These are phyloP conservation scores for Setaria italica DNA, from an alignment of 202 grass and related monocot species.

Conservation along the genomic window DNA sequence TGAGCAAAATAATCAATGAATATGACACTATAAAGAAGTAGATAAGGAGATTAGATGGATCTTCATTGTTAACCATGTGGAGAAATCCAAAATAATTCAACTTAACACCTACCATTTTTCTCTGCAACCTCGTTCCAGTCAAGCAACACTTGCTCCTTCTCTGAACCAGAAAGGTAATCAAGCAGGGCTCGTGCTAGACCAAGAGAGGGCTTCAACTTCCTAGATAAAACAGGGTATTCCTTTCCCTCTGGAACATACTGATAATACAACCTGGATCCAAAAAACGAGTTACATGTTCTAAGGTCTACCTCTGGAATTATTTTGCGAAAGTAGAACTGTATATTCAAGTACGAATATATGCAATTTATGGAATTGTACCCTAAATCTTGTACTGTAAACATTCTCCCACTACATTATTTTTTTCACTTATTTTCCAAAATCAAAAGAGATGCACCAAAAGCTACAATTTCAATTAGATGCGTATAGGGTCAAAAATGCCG, in stretches of 20 bases:
- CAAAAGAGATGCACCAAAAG: background rate
- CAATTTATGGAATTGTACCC: background rate
- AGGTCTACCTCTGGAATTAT: background rate
- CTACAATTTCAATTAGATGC: background rate
- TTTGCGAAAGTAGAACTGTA: background rate
- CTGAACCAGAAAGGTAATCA: conserved; percentile 56
- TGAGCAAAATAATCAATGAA: conserved; percentile 16
- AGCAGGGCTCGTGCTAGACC: conserved; percentile 56
- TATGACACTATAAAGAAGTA: conserved; percentile 13
- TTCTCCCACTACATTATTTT: background rate
- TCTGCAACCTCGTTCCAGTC: conserved; percentile 90
- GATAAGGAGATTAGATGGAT: background rate
- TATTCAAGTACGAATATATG: background rate
- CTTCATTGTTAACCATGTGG: conserved; percentile 33
- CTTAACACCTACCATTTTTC: conserved; percentile 64
- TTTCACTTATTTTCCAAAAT: background rate
- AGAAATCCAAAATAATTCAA: background rate
- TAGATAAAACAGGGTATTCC: conserved; percentile 84
- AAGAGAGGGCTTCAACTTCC: conserved; percentile 55
- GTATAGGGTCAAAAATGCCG: background rate
- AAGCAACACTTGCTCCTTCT: conserved; percentile 79
- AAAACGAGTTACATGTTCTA: conserved; percentile 17
- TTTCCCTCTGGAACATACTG: conserved; percentile 81
- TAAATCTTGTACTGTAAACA: background rate
- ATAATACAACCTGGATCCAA: conserved; percentile 74